Base-by-base conservation (phyloP, 2,329 filamentous ascomycete species). In the Hysterium pulicare region DNA sequence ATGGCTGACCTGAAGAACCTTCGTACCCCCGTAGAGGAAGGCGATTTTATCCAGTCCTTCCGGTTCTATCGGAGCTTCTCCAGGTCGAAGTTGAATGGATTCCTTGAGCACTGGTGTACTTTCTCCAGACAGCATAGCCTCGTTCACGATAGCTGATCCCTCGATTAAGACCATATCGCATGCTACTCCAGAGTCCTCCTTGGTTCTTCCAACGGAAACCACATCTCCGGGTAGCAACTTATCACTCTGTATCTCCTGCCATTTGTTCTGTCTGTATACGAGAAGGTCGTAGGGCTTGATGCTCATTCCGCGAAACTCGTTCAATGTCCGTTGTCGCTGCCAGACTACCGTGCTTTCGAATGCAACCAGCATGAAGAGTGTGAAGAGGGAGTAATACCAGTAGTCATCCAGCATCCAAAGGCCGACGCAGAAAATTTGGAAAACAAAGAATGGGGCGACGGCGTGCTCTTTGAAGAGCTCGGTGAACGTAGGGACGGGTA, bases 331-430 rank as follows among this genome's bases (percentile, higher is more conserved):
- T 78, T 98, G 93, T 47, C 93, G 84, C 73, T 98, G 93, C 94
- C 93, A 98, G 13, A 98, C 94, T 28, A 98, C 94, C 2, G 93
- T 98, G 67, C 90, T 96, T 74, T 98, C 93, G 57, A 98, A 98
- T 45, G 82, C 84, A 54, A 98, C 89, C 42, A 98, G 81, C 94
- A 98, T 98, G 73, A 97, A 90, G 17, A 98, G 83, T 1, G 94
- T 98, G 70, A 98, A 98, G 16, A 98, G 81, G 48, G 93, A 97
- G 73, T 98, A 98, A 75, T 98, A 98, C 93, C 94, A 98, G 72
- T 97, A 98, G 71, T 98, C 94, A 63, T 98, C 93, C 63, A 98
- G 74, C 83, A 97, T 88, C 93, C 93, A 98, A 47, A 98, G 74
- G 13, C 93, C 94, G 45, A 98, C 93, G 58, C 94, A 98, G 75